Base-by-base conservation (phyloP, 2,329 filamentous ascomycete species). In the Coniella lustricola region DNA sequence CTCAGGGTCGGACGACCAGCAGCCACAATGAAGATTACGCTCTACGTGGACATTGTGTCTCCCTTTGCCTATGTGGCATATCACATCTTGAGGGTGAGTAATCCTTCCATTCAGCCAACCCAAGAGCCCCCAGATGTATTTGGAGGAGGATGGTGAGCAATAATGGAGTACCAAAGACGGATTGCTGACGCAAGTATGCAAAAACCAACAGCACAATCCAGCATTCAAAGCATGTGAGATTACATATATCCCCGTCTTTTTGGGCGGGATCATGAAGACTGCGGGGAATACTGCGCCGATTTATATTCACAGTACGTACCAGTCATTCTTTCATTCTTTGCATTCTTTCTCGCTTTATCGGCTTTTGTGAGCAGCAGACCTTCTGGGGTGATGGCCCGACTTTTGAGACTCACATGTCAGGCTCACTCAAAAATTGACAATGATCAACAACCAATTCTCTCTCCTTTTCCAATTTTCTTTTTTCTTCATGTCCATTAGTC, bases 61-160 rank as follows among this genome's bases (percentile, higher is more conserved):
- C 67, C 67, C 1, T 70, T 70, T 51, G 62, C 62, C 2, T 69
- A 69, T 47, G 55, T 62, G 48, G 66, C 64, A 3, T 69, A 65
- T 49, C 54, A 69, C 46, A 55, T 70, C 12, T 49, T 70, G 3
- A 56, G 61, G n/a, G 67, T 69, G 51, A 37, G 66, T 62, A 16
- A 25, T 9, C 22, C 9, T 18, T 20, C n/a, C 32, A 29, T 9
- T 37, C 25, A 5, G 10, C 25, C 25, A 29, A 29, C 25, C 25
- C 5, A 29, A n/a, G n/a, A n/a, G n/a, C n/a, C n/a, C n/a, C n/a
- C n/a, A n/a, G n/a, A n/a, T n/a, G n/a, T n/a, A n/a, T n/a, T n/a
- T n/a, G n/a, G n/a, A n/a, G n/a, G n/a, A n/a, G n/a, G n/a, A n/a
- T n/a, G n/a, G n/a, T n/a, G n/a, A n/a, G n/a, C n/a, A n/a, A n/a